Evolutionary conservation across 257 asterid genomes (phyloP).

Genomic region (Nicotiana attenuata): DNA sequence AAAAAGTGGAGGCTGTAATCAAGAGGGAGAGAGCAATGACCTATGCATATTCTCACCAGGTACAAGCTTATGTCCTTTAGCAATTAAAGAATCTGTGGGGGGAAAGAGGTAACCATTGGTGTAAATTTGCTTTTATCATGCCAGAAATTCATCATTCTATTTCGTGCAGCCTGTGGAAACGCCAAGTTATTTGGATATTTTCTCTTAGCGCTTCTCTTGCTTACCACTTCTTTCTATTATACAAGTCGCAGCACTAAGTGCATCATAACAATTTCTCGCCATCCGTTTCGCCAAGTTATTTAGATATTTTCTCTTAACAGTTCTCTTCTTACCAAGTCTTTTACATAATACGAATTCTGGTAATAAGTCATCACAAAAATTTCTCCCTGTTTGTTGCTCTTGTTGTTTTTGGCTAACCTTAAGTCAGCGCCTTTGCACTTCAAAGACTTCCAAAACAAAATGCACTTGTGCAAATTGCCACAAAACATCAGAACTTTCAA

Average conservation of each 20-base stretch:
- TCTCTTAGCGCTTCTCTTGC: neutral
- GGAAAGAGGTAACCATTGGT: neutral
- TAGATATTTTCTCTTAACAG: neutral
- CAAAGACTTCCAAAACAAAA: neutral
- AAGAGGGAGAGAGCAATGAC: constrained; percentile 93
- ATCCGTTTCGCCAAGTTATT: neutral
- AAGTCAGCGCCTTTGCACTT: neutral
- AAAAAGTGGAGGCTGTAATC: constrained; percentile 75
- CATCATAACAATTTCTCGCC: neutral
- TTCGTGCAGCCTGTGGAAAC: neutral
- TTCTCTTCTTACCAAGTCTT: neutral
- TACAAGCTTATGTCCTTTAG: constrained; percentile 12
- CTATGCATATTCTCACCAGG: constrained; percentile 86
- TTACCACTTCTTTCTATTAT: neutral
- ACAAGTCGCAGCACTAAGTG: neutral
- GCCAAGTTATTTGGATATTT: neutral
- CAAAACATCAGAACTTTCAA: neutral
- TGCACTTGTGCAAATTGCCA: neutral
- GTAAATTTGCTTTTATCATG: constrained; percentile 4
- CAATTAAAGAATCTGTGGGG: neutral
- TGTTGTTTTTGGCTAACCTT: neutral
- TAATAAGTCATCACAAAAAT: neutral
- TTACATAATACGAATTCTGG: neutral
- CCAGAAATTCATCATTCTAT: neutral
- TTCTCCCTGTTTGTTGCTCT: neutral